phyloP scores from a whole-genome alignment of 768 basidiomycete genomes.

The Pleurotus eryngii region DNA sequence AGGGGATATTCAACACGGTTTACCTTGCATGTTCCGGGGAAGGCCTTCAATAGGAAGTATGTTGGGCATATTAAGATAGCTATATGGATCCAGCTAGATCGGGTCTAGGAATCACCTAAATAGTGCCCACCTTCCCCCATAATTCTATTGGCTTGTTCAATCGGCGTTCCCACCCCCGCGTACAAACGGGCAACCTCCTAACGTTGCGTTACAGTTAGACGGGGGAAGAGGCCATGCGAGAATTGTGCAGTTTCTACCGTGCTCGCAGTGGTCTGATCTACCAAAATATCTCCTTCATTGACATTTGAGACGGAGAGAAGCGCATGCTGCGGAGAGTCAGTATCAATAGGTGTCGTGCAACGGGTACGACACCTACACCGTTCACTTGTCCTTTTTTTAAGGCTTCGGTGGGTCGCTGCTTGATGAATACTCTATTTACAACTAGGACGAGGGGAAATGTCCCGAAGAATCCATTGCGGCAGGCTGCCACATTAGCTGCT shows the following conservation, averaged over 20 bases:
- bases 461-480: slow-evolving; percentile 20
- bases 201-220: slow-evolving; percentile 1
- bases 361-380: background rate
- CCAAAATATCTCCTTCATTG: slow-evolving; percentile 24
- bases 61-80: slow-evolving; percentile 47
- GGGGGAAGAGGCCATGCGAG: slow-evolving; percentile 15
- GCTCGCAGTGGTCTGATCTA: slow-evolving; percentile 11
- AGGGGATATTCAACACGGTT: background rate
- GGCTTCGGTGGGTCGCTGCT: slow-evolving; percentile 3
- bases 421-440: slow-evolving; percentile 28
- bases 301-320: slow-evolving; percentile 21
- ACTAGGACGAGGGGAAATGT: slow-evolving; percentile 28
- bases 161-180: slow-evolving; percentile 14
- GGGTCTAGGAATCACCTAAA: background rate
- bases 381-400: background rate
- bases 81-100: background rate
- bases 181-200: slow-evolving; percentile 12
- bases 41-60: slow-evolving; percentile 33
- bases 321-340: slow-evolving; percentile 8
- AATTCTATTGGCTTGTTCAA: slow-evolving; percentile 30
- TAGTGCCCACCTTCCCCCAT: slow-evolving; percentile 35
- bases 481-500: slow-evolving; percentile 19
- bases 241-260: slow-evolving; percentile 10
- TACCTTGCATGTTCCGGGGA: slow-evolving; percentile 32
- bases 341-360: background rate